phyloP scores from a whole-genome alignment of 148 eudicot species.

The Chenopodium quinoa region DNA sequence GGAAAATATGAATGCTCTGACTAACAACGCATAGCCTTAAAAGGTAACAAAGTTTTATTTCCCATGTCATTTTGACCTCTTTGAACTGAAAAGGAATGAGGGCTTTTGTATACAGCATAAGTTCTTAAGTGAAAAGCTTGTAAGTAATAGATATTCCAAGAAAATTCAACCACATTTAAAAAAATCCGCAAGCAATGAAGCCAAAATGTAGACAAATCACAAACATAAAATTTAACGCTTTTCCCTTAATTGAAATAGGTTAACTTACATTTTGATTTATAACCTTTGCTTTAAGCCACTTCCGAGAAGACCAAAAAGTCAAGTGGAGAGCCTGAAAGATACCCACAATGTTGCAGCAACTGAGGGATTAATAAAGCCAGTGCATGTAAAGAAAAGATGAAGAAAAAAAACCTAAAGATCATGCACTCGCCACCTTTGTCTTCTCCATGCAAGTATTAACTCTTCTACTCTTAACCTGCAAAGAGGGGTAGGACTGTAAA shows the following conservation, averaged over 20 bases:
- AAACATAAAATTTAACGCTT: background rate
- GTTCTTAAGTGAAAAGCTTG: too few species aligned
- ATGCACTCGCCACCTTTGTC: background rate
- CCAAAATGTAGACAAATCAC: background rate
- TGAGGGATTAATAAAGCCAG: background rate
- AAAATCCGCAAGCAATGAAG: background rate
- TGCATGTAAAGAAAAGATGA: background rate
- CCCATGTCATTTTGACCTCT: too few species aligned
- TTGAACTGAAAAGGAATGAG: too few species aligned
- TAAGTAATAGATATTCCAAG: too few species aligned
- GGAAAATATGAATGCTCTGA: too few species aligned
- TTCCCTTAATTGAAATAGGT: background rate
- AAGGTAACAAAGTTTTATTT: too few species aligned
- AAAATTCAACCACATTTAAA: background rate
- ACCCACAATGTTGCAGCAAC: background rate
- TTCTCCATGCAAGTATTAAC: background rate
- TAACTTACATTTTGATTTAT: background rate
- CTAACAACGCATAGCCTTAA: too few species aligned
- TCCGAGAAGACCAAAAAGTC: constrained; percentile 5
- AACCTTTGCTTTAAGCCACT: background rate
- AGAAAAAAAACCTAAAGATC: background rate
- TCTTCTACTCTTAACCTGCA: background rate
- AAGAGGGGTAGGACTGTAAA: too few species aligned
- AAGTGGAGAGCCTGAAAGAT: background rate
- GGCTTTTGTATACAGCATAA: too few species aligned